Evolutionary conservation across 2,329 filamentous ascomycete species (phyloP).

Genomic region (Rosellinia necatrix): DNA sequence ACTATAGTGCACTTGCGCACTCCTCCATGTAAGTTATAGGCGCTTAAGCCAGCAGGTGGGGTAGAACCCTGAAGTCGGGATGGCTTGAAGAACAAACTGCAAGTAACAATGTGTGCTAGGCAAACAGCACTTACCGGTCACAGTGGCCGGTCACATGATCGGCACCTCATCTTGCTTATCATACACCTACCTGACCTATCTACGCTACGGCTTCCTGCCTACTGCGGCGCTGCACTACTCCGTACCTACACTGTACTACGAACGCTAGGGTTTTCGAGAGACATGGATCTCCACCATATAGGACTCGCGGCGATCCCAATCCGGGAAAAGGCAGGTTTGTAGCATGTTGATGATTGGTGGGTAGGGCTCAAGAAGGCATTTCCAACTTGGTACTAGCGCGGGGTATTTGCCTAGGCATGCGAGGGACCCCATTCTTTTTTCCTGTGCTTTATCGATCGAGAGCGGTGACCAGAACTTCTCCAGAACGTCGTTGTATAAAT

Average conservation of each 20-base stretch:
- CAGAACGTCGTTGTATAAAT: conserved; percentile 8
- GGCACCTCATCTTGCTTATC: background rate
- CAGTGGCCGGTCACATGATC: conserved; percentile 21
- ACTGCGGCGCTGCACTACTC: too few species aligned
- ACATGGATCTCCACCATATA: background rate
- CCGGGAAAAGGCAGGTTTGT: conserved; percentile 15
- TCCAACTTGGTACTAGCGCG: conserved; percentile 16
- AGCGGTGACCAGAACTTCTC: conserved; percentile 19
- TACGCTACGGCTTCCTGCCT: background rate
- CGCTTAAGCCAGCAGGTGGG: conserved; percentile 6
- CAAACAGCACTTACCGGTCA: conserved; percentile 5
- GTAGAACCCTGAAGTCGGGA: conserved; percentile 9
- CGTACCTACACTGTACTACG: too few species aligned
- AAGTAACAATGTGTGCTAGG: too few species aligned
- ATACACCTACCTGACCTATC: background rate
- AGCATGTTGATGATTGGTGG: conserved; percentile 21
- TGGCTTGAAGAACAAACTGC: background rate
- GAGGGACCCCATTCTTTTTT: background rate
- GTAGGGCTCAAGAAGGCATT: conserved; percentile 15
- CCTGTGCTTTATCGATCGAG: background rate
- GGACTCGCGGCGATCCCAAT: conserved; percentile 12
- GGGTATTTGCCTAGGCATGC: background rate
- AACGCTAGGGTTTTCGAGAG: background rate
- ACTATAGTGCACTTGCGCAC: too few species aligned
- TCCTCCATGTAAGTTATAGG: too few species aligned